Percentiles rank a stretch among this genome's conserved stretches.
These are phyloP conservation scores for Colletotrichum sp. DNA, from an alignment of 2,329 filamentous ascomycete genomes.

Conservation along the genomic window DNA sequence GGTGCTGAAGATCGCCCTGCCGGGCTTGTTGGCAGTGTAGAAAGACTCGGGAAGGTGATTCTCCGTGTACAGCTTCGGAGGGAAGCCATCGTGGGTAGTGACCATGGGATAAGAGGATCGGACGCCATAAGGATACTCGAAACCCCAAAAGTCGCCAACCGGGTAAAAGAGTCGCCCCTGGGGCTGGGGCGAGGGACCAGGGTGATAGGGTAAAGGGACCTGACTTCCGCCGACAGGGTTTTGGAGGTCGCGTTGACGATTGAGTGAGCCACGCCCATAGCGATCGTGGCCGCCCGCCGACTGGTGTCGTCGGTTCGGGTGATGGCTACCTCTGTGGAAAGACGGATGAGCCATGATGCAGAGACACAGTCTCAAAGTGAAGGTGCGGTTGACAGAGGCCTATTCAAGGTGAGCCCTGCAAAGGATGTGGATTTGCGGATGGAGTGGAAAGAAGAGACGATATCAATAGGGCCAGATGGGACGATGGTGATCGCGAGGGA, in stretches of 20 bases:
- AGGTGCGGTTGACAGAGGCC: not conserved
- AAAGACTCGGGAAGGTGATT: constrained; percentile 39
- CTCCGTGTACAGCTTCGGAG: constrained; percentile 35
- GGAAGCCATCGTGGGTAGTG: constrained; percentile 25
- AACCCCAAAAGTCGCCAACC: not conserved
- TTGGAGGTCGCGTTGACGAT: not conserved
- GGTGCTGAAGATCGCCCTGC: constrained; percentile 46
- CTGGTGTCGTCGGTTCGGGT: not conserved
- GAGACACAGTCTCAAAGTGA: not conserved
- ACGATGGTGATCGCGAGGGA: not conserved
- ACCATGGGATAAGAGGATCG: constrained; percentile 39
- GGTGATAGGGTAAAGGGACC: not conserved
- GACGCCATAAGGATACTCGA: constrained; percentile 39
- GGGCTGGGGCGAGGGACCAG: not conserved
- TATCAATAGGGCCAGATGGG: not conserved
- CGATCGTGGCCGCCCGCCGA: not conserved
- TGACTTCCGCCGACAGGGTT: not conserved
- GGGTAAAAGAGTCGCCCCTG: not conserved
- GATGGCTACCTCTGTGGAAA: not conserved
- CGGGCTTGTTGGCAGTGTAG: constrained; percentile 35
- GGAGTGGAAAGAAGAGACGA: not conserved
- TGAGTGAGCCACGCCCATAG: not conserved
- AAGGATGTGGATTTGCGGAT: not conserved
- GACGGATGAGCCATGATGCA: not conserved
- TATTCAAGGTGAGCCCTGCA: not conserved